Evolutionary conservation across 129 eudicot genomes (phyloP).

Genomic region (Chrysanthemum makinoi): DNA sequence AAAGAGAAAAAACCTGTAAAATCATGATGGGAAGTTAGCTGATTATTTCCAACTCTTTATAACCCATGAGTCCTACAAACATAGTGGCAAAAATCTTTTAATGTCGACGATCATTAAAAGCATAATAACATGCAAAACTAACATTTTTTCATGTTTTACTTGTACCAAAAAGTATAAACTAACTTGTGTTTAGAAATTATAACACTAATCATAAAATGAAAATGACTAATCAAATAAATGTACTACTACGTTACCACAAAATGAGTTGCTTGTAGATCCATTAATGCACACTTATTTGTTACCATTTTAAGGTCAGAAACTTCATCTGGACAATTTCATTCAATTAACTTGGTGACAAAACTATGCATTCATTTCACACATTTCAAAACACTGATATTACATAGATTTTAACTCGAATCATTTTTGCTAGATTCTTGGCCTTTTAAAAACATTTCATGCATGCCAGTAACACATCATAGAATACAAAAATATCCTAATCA

Average conservation of each 20-base stretch:
- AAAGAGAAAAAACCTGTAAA: too few relatives aligned
- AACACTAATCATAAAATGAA: slow-evolving; percentile 17
- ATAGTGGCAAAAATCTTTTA: too few relatives aligned
- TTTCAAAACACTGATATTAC: not conserved
- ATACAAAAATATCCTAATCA: too few relatives aligned
- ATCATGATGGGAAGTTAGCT: too few relatives aligned
- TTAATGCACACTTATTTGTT: slow-evolving; percentile 26
- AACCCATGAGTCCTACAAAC: too few relatives aligned
- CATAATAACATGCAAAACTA: not conserved
- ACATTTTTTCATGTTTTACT: not conserved
- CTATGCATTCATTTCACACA: slow-evolving; percentile 28
- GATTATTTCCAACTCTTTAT: too few relatives aligned
- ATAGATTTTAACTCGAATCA: too few relatives aligned
- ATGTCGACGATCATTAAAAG: too few relatives aligned
- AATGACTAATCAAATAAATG: slow-evolving; percentile 25
- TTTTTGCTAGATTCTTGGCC: too few relatives aligned
- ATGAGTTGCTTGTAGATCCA: slow-evolving; percentile 31
- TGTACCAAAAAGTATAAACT: not conserved
- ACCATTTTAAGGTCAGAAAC: slow-evolving; percentile 32
- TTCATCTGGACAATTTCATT: slow-evolving; percentile 31
- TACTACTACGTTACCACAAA: slow-evolving; percentile 23
- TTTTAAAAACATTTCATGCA: too few relatives aligned
- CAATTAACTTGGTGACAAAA: slow-evolving; percentile 32
- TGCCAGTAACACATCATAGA: too few relatives aligned
- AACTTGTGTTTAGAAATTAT: slow-evolving; percentile 4